Conservation (phyloP, 1,284 basidiomycete species). For the Trichosporon faecale region DNA sequence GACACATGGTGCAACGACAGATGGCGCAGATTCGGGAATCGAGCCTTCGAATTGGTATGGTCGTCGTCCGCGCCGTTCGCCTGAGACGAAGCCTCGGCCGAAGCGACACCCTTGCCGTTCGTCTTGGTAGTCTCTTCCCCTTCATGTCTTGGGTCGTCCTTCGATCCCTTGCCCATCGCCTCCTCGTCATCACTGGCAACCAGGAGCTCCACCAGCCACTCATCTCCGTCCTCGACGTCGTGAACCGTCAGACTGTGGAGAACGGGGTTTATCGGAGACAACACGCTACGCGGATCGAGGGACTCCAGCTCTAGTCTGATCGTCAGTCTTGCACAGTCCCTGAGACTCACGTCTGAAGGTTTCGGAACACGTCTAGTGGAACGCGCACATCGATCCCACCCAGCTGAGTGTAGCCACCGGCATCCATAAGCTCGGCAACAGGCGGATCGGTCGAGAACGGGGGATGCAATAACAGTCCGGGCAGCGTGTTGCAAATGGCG, state of each 20-base stretch:
- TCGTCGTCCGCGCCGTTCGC: neutral
- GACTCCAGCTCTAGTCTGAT: conserved; percentile 49
- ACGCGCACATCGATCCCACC: conserved; percentile 51
- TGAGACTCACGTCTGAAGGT: conserved; percentile 44
- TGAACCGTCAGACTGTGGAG: conserved; percentile 46
- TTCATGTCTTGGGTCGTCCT: neutral
- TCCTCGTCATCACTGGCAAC: conserved; percentile 5
- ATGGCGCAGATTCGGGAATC: conserved; percentile 49
- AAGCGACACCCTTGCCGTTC: neutral
- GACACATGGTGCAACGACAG: conserved; percentile 41
- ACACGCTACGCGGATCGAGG: conserved; percentile 47
- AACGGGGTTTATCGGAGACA: conserved; percentile 39
- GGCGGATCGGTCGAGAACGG: conserved; percentile 45
- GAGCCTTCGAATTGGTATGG: conserved; percentile 17
- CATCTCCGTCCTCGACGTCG: conserved; percentile 50
- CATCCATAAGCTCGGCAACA: conserved; percentile 47
- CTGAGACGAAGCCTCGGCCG: neutral
- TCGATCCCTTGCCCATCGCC: neutral
- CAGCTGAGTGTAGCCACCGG: conserved; percentile 46
- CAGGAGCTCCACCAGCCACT: conserved; percentile 48
- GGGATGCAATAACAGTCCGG: conserved; percentile 47
- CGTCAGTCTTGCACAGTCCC: neutral
- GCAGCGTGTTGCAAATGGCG: conserved; percentile 47
- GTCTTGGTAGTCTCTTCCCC: neutral
- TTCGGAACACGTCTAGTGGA: conserved; percentile 48